Percentiles rank a stretch among this genome's conserved stretches.
These are phyloP conservation scores for Uronychia setigera DNA, from an alignment of 73 alveolate species.

Conservation along the genomic window DNA sequence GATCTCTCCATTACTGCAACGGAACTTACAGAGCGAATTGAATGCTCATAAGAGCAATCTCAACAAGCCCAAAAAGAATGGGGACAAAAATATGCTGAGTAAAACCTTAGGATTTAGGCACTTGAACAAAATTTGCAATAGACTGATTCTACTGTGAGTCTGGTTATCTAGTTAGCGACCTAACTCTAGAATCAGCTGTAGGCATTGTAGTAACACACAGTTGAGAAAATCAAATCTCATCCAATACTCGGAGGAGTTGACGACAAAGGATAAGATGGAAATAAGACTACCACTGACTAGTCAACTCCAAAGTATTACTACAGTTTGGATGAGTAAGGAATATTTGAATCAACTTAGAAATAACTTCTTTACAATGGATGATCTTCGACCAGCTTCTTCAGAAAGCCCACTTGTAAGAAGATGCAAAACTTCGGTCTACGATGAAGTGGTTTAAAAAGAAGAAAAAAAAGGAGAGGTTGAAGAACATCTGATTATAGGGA, in stretches of 20 bases:
- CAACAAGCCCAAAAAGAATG: background rate
- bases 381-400: background rate
- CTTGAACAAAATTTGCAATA: background rate
- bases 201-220: background rate
- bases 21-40: background rate
- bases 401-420: too few relatives aligned
- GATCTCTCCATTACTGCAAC: background rate
- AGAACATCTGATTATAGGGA: too few relatives aligned
- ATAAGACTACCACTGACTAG: background rate
- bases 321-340: background rate
- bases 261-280: background rate
- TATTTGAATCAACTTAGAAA: background rate
- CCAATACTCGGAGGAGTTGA: background rate
- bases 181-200: background rate
- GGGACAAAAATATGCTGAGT: background rate
- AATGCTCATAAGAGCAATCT: background rate
- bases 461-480: too few relatives aligned
- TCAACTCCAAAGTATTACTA: background rate
- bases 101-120: background rate
- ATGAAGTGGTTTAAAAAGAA: too few relatives aligned
- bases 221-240: background rate
- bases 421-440: background rate
- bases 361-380: background rate
- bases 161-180: background rate
- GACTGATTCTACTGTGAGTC: background rate